Conservation (phyloP, 176 grass and related monocot species). For the Zea luxurians region DNA sequence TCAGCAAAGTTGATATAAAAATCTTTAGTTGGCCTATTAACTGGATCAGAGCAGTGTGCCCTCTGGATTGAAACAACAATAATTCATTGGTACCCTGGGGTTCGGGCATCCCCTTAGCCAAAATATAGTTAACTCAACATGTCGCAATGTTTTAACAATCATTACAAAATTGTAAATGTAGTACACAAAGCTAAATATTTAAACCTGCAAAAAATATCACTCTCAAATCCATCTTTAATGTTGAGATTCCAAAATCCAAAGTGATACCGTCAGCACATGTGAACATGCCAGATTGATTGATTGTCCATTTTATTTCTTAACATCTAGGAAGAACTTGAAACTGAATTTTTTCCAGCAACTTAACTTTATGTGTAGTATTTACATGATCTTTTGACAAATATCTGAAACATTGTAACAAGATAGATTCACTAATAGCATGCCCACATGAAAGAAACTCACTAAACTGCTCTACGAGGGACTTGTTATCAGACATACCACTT, state of each 20-base stretch:
- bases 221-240: no score
- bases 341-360: no score
- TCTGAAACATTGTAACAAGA: no score
- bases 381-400: no score
- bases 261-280: no score
- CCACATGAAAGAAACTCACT: not conserved
- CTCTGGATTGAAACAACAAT: conserved; percentile 10
- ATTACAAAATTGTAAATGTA: not conserved
- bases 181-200: not conserved
- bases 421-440: no score
- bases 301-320: no score
- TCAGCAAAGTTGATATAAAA: not conserved
- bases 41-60: not conserved
- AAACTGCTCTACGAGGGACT: conserved; percentile 15
- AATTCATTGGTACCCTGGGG: not conserved
- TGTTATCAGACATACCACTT: not conserved
- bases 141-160: not conserved
- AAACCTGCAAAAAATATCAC: not conserved
- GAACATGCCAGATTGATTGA: no score
- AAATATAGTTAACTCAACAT: not conserved
- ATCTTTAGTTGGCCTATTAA: conserved; percentile 1
- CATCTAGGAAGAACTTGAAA: no score
- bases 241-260: no score
- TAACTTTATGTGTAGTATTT: no score
- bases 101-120: not conserved